Evolutionary conservation across 108 stramenopile genomes (phyloP).

Genomic region (Aurantiochytrium sp.): DNA sequence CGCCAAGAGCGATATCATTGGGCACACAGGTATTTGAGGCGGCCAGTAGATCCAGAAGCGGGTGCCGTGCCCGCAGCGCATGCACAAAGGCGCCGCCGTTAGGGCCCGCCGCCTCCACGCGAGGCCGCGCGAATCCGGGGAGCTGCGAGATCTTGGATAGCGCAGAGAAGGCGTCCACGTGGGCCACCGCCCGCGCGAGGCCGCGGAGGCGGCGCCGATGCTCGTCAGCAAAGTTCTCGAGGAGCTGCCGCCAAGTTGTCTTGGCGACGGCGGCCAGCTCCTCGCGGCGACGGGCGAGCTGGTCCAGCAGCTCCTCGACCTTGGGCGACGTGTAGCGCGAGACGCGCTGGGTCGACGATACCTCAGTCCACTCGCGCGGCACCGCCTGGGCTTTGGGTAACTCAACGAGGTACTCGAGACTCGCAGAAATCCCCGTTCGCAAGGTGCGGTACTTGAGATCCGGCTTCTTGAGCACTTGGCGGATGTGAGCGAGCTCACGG

Average conservation of each 20-base stretch:
- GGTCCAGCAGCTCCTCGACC: background rate
- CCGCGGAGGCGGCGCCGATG: background rate
- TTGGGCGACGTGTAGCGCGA: background rate
- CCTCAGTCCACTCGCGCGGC: constrained; percentile 1
- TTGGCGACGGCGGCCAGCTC: background rate
- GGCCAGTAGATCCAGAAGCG: background rate
- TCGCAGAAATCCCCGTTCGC: background rate
- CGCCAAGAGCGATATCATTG: background rate
- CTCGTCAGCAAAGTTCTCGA: background rate
- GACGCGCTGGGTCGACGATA: background rate
- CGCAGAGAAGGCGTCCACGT: background rate
- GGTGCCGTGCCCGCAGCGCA: background rate
- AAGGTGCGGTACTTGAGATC: background rate
- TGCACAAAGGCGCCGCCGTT: background rate
- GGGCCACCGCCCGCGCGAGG: background rate
- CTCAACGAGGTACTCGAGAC: constrained; percentile 16
- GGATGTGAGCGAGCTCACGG: background rate
- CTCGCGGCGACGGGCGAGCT: background rate
- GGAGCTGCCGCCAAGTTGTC: background rate
- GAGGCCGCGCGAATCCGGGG: background rate
- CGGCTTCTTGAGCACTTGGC: background rate
- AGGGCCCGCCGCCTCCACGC: background rate
- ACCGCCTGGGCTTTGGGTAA: background rate
- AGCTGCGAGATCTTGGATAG: background rate
- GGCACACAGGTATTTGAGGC: background rate